These are phyloP conservation scores for Suillus subaureus DNA, from an alignment of 768 basidiomycete genomes.

Conservation along the genomic window DNA sequence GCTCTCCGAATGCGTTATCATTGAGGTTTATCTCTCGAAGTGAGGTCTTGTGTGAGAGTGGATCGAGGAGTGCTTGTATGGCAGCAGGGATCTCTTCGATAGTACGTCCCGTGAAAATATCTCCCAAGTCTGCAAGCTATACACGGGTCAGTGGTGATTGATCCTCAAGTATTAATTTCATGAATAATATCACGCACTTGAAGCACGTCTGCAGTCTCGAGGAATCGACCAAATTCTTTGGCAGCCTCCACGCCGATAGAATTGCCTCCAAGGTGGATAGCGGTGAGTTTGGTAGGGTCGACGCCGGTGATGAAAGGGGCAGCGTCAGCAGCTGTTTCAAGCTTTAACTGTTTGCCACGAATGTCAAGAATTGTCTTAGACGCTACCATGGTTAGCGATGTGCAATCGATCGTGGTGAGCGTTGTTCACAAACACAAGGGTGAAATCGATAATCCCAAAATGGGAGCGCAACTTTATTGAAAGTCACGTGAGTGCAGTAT, in stretches of 20 bases:
- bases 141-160: slow-evolving; percentile 8
- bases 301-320: slow-evolving; percentile 68
- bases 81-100: slow-evolving; percentile 94
- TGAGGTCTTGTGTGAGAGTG: slow-evolving; percentile 76
- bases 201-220: slow-evolving; percentile 65
- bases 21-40: slow-evolving; percentile 88
- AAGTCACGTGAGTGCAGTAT: slow-evolving; percentile 24
- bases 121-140: slow-evolving; percentile 93
- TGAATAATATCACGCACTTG: slow-evolving; percentile 54
- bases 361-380: slow-evolving; percentile 28
- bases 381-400: slow-evolving; percentile 20
- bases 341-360: slow-evolving; percentile 56
- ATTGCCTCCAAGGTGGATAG: slow-evolving; percentile 93
- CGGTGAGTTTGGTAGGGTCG: slow-evolving; percentile 70
- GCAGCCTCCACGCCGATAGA: slow-evolving; percentile 93
- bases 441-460: slow-evolving; percentile 22
- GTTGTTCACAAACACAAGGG: not conserved
- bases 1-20: slow-evolving; percentile 96
- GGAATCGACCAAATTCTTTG: slow-evolving; percentile 76
- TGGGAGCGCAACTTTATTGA: slow-evolving; percentile 13
- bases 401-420: not conserved
- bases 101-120: slow-evolving; percentile 97
- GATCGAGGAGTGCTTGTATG: slow-evolving; percentile 84
- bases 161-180: not conserved
- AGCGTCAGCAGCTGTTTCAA: slow-evolving; percentile 75